phyloP scores from a whole-genome alignment of 31 red algal genomes.

The Odonthalia washingtoniensis region DNA sequence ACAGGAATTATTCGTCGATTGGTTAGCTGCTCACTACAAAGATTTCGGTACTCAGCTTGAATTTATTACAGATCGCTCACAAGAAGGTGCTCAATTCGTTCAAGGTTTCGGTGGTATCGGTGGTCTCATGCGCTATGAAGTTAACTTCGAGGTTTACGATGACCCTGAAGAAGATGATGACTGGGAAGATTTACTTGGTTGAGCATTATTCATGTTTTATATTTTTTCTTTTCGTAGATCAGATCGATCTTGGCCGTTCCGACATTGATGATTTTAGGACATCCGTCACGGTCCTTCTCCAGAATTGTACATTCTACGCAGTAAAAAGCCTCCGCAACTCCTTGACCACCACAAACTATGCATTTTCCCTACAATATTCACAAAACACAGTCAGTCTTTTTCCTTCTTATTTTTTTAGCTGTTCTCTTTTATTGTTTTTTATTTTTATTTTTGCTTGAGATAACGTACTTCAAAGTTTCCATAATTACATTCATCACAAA shows the following conservation, averaged over 20 bases:
- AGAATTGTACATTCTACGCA: constrained; percentile 89
- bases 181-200: constrained; percentile 79
- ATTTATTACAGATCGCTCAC: constrained; percentile 95
- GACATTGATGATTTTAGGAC: constrained; percentile 96
- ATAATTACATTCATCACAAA: constrained; percentile 97
- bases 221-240: constrained; percentile 94
- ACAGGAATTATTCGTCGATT: constrained; percentile 93
- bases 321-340: constrained; percentile 94
- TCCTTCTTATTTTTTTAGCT: constrained; percentile 2
- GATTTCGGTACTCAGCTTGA: constrained; percentile 91
- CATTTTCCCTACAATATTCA: constrained; percentile 68
- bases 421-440: constrained; percentile 13
- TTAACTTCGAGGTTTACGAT: constrained; percentile 80
- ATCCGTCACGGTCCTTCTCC: constrained; percentile 96
- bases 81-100: constrained; percentile 99
- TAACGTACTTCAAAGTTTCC: constrained; percentile 82
- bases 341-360: constrained; percentile 84
- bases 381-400: neutral
- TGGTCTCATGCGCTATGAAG: constrained; percentile 95
- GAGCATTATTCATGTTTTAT: constrained; percentile 65
- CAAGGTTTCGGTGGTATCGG: constrained; percentile 99
- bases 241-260: constrained; percentile 93
- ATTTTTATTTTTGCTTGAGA: constrained; percentile 7
- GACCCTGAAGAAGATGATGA: constrained; percentile 94
- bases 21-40: constrained; percentile 98